Conservation (phyloP, 2,329 filamentous ascomycete genomes). For the Pestalotiopsis sp. region DNA sequence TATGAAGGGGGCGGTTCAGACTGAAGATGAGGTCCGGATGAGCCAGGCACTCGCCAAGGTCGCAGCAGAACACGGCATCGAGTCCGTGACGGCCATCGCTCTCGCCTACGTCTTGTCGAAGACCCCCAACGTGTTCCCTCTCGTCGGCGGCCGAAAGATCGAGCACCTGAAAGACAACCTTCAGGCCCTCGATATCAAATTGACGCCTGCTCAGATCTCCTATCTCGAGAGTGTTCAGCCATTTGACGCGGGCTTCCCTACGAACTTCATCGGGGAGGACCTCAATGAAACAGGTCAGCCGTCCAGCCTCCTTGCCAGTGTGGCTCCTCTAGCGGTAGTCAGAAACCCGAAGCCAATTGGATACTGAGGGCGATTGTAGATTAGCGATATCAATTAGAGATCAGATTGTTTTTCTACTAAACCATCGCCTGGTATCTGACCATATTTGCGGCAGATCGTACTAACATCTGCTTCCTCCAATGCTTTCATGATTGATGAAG, state of each 20-base stretch:
- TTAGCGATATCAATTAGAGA: no score
- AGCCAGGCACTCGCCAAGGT: conserved; percentile 62
- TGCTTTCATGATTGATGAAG: no score
- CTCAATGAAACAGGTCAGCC: background rate
- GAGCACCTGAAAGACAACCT: conserved; percentile 51
- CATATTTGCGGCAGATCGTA: no score
- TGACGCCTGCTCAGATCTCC: background rate
- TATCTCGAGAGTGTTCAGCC: background rate
- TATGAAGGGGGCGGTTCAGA: conserved; percentile 31
- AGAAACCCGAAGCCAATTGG: background rate
- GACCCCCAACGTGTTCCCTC: conserved; percentile 49
- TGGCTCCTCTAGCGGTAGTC: background rate
- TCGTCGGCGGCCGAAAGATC: conserved; percentile 52
- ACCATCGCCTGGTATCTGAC: no score
- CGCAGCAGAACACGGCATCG: conserved; percentile 51
- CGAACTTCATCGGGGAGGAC: background rate
- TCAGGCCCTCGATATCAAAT: conserved; percentile 31
- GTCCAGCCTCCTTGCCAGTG: background rate
- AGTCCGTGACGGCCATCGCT: conserved; percentile 56
- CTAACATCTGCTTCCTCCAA: no score
- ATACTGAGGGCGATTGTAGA: background rate
- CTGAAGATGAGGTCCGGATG: conserved; percentile 52
- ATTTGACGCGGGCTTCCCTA: background rate
- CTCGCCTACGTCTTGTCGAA: conserved; percentile 52
- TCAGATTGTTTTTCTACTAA: no score